Evolutionary conservation across 768 basidiomycete genomes (phyloP), one percentile per base, ranked within the genome.

Genomic region (Suillus hirtellus): DNA sequence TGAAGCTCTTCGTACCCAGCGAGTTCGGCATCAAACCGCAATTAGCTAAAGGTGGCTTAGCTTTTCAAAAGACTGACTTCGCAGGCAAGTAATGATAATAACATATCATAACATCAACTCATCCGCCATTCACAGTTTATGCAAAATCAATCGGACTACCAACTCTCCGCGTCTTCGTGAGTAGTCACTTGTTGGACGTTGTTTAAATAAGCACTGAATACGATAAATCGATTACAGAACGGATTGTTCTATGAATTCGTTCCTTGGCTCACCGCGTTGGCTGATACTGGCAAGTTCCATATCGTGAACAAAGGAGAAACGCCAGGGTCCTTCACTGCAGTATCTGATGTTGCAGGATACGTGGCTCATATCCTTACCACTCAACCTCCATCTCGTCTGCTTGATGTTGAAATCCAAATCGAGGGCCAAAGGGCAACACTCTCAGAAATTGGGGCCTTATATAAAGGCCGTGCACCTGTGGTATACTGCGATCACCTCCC

Each of bases 1-100:
- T 72, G 21, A 67, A 74, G 44, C 54, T 74, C 42, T 74, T 70
- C 42, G 64, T 78, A 31, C 76, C 75, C 2, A 74, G 73, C 38
- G 75, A 76, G 55, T 77, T 62, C 65, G 31, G 75, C 64, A 40
- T 66, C 63, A 2, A 67, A 71, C 21, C 47, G 0, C 54, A 68
- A 70, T 52, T 52, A 31, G 50, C 50, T 5, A 52, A 52, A 31
- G 50, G 50, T 21, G 60, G 72, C 14, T 35, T 64, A n/a, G 50
- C 71, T 24, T 62, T 47, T n/a, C 44, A 38, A 55, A 70, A 73
- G 59, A 60, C 47, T 52, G 61, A 61, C 37, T 73, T 72, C 19
- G 46, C 67, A 3, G 63, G 70, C 62, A 50, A 19, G 68, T 40
- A 34, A 7, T 24, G 8, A 35, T 4, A 14, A 19, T 44, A 7